Evolutionary conservation across 2,329 filamentous ascomycete species (phyloP).

Genomic region (Venturia oleaginea): DNA sequence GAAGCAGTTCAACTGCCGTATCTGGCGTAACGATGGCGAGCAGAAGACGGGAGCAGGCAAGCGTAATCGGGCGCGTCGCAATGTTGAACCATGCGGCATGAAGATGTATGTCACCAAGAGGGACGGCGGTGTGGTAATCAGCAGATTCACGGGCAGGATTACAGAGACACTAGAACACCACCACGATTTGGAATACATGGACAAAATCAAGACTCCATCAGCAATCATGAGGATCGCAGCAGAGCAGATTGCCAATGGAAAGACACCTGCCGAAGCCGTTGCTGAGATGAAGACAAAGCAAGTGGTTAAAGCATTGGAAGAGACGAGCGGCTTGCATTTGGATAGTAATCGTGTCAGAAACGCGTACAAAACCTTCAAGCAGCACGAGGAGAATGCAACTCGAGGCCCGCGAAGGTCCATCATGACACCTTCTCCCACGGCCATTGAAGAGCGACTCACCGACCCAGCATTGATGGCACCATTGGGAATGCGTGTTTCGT

Average conservation of each 20-base stretch:
- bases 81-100: slow-evolving; percentile 11
- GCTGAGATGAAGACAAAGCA: slow-evolving; percentile 6
- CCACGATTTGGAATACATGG: slow-evolving; percentile 12
- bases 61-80: slow-evolving; percentile 4
- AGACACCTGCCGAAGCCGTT: slow-evolving; percentile 11
- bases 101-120: slow-evolving; percentile 14
- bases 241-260: slow-evolving; percentile 3
- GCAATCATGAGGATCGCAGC: slow-evolving; percentile 12
- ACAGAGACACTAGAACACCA: slow-evolving; percentile 7
- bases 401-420: not conserved
- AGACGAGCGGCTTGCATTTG: slow-evolving; percentile 10
- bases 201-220: slow-evolving; percentile 11
- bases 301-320: slow-evolving; percentile 10
- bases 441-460: not conserved
- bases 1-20: slow-evolving; percentile 12
- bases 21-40: slow-evolving; percentile 11
- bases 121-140: slow-evolving; percentile 9
- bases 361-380: slow-evolving; percentile 8
- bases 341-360: slow-evolving; percentile 12
- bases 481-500: slow-evolving; percentile 23
- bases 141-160: slow-evolving; percentile 5
- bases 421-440: not conserved
- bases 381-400: not conserved
- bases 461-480: not conserved
- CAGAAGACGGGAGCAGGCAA: slow-evolving; percentile 6